Percentiles rank a stretch among this genome's conserved stretches.
Conservation (phyloP, 2,329 filamentous ascomycete genomes). For the Pseudocercospora fuligena region DNA sequence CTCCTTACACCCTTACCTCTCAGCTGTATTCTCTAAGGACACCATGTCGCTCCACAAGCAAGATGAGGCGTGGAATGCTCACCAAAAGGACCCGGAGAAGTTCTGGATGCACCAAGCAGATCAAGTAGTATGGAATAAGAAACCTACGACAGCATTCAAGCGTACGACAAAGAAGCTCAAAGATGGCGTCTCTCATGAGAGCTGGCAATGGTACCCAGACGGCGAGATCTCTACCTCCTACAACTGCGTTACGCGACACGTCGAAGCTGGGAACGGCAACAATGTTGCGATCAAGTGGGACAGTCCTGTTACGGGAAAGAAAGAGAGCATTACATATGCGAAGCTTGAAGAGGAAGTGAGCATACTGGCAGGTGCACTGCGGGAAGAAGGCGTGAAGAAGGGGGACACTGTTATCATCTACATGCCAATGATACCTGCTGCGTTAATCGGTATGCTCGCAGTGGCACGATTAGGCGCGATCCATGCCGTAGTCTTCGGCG, state of each 20-base stretch:
- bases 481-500: slow-evolving; percentile 91
- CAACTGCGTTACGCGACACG: slow-evolving; percentile 83
- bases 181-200: slow-evolving; percentile 67
- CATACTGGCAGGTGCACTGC: slow-evolving; percentile 77
- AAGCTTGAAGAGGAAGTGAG: slow-evolving; percentile 80
- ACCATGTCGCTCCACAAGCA: slow-evolving; percentile 38
- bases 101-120: slow-evolving; percentile 58
- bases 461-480: slow-evolving; percentile 81
- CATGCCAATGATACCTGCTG: slow-evolving; percentile 95
- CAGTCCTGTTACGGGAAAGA: slow-evolving; percentile 77
- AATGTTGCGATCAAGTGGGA: slow-evolving; percentile 82
- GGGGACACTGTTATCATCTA: slow-evolving; percentile 91
- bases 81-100: slow-evolving; percentile 40
- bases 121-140: slow-evolving; percentile 79
- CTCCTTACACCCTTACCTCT: too few species aligned
- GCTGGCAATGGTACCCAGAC: slow-evolving; percentile 89
- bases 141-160: slow-evolving; percentile 67
- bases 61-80: slow-evolving; percentile 42
- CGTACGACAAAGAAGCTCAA: slow-evolving; percentile 66
- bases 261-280: slow-evolving; percentile 76
- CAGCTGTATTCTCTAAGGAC: too few species aligned
- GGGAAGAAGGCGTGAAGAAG: slow-evolving; percentile 78
- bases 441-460: slow-evolving; percentile 84
- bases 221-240: slow-evolving; percentile 90
- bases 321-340: slow-evolving; percentile 74